These are phyloP conservation scores for Tillandsia leiboldiana DNA, from an alignment of 176 grass and related monocot genomes.

Conservation along the genomic window DNA sequence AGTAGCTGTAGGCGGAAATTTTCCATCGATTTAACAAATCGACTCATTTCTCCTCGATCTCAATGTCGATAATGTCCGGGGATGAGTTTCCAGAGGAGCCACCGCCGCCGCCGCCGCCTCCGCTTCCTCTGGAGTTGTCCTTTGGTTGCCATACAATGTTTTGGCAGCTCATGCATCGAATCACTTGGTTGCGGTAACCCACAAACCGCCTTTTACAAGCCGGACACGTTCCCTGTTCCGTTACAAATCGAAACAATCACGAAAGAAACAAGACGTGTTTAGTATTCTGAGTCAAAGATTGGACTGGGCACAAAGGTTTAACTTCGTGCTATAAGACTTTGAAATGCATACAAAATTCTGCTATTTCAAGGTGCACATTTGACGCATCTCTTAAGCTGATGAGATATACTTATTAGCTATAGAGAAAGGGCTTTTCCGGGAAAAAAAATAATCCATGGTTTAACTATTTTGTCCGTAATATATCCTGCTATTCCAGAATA, in stretches of 20 bases:
- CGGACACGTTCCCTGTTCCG: conserved; percentile 71
- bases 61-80: conserved; percentile 79
- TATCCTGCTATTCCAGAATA: no score
- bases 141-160: conserved; percentile 94
- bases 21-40: background rate
- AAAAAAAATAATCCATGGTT: no score
- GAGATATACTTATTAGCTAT: no score
- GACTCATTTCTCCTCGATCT: conserved; percentile 76
- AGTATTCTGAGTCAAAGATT: conserved; percentile 7
- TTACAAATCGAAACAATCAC: conserved; percentile 1
- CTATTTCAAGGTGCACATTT: no score
- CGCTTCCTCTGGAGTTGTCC: conserved; percentile 38
- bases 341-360: no score
- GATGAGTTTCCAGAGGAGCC: conserved; percentile 42
- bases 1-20: no score
- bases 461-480: no score
- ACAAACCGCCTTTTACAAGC: conserved; percentile 72
- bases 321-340: background rate
- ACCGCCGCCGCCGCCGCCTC: conserved; percentile 16
- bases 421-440: no score
- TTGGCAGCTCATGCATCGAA: conserved; percentile 74
- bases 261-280: conserved; percentile 5
- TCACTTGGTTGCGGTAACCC: conserved; percentile 69
- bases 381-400: no score
- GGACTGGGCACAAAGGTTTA: conserved; percentile 1